Base-by-base conservation (phyloP, 208 protist genomes). In the Trypanosoma melophagium region DNA sequence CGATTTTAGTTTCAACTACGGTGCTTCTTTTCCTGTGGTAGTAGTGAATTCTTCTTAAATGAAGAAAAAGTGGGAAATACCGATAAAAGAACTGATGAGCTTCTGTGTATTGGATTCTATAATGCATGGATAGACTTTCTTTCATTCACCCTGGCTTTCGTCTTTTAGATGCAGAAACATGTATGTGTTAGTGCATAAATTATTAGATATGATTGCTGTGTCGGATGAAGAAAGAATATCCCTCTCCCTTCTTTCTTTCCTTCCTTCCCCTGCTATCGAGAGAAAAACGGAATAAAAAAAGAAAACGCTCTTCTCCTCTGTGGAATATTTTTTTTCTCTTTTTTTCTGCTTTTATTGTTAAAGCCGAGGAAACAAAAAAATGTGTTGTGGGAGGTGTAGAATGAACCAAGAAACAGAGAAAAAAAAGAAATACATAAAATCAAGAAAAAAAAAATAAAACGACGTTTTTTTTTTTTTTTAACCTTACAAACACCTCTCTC, bases 111-210 rank as follows among this genome's bases (percentile, higher is more conserved):
- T 28, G 4, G 14, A 25, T 28, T 16, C 13, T 17, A 42, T 42
- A 52, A 10, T 53, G 9, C 13, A 19, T 42, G 21, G 25, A 12
- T 54, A 3, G 1, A 41, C 19, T 65, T 65, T 58, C 57, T 50
- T 65, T 65, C 28, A 53, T 60, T 65, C 55, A 56, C 57, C 56
- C 53, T 44, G 62, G 21, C n/a, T 56, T 62, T 58, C 42, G 12
- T 60, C 16, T 45, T 44, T 59, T 14, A n/a, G 3, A n/a, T 47
- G 9, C 16, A n/a, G 1, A 53, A 28, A 44, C 49, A 62, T 17
- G 5, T 35, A 5, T 35, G 5, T 35, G 28, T 35, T 35, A 35
- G 28, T 5, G 28, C 28, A 35, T 35, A 35, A 35, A 35, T 35
- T 35, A 35, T 5, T 5, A 35, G 28, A 35, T 35, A 35, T 35